Conservation (phyloP, 1,139 yeast species). For the Dujonia santamariae region DNA sequence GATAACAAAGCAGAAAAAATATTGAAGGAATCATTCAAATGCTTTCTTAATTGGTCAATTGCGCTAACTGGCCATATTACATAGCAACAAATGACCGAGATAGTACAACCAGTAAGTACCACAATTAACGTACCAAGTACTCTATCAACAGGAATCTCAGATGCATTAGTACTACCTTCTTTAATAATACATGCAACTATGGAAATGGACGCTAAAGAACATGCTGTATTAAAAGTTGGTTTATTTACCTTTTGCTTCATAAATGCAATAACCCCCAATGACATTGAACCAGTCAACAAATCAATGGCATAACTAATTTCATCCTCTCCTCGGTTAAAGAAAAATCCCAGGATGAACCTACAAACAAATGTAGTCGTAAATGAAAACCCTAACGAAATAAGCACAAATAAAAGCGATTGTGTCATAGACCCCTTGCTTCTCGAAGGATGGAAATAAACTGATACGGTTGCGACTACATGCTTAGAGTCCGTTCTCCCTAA, state of each 20-base stretch:
- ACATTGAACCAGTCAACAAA: slow-evolving; percentile 49
- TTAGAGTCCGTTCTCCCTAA: slow-evolving; percentile 73
- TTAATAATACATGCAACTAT: slow-evolving; percentile 71
- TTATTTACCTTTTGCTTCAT: slow-evolving; percentile 66
- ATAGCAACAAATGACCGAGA: slow-evolving; percentile 60
- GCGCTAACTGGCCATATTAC: slow-evolving; percentile 66
- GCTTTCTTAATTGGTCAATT: slow-evolving; percentile 37
- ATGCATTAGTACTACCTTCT: slow-evolving; percentile 69
- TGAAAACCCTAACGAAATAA: slow-evolving; percentile 53
- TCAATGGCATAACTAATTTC: slow-evolving; percentile 56
- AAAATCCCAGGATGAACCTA: slow-evolving; percentile 49
- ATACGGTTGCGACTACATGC: slow-evolving; percentile 79
- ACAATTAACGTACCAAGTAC: slow-evolving; percentile 56
- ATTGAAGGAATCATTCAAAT: slow-evolving; percentile 53
- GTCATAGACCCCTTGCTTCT: slow-evolving; percentile 80
- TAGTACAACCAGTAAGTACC: slow-evolving; percentile 59
- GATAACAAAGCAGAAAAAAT: slow-evolving; percentile 52
- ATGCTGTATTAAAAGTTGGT: slow-evolving; percentile 77
- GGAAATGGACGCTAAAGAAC: slow-evolving; percentile 73
- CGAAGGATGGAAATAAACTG: slow-evolving; percentile 83
- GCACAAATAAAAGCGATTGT: slow-evolving; percentile 64
- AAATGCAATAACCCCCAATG: slow-evolving; percentile 66
- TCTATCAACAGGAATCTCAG: slow-evolving; percentile 55
- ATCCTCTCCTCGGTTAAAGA: slow-evolving; percentile 45
- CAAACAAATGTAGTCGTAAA: slow-evolving; percentile 54